These are phyloP conservation scores for Nemania diffusa DNA, from an alignment of 2,329 filamentous ascomycete species.

Conservation along the genomic window DNA sequence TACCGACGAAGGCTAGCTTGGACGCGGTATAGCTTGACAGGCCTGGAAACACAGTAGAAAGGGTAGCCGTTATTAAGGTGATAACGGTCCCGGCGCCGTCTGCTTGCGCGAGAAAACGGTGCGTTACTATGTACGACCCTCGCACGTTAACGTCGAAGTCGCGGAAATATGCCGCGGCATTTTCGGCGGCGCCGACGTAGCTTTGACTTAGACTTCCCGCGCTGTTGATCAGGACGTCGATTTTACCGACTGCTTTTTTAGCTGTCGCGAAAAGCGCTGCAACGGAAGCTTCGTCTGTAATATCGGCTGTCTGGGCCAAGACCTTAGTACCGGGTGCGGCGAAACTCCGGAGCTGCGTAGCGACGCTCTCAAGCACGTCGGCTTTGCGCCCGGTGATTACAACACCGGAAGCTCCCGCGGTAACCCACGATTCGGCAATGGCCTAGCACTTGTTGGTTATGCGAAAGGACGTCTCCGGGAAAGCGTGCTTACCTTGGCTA, in stretches of 20 bases:
- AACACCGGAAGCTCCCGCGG: conserved; percentile 37
- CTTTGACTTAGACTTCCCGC: conserved; percentile 32
- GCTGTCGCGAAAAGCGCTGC: conserved; percentile 32
- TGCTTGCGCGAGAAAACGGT: conserved; percentile 37
- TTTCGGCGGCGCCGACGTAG: conserved; percentile 28
- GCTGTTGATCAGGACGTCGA: conserved; percentile 37
- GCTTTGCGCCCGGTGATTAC: conserved; percentile 40
- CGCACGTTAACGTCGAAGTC: conserved; percentile 39
- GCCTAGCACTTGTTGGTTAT: conserved; percentile 33
- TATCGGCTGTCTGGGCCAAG: conserved; percentile 34
- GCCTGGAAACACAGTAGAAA: conserved; percentile 23
- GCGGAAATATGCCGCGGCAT: conserved; percentile 29
- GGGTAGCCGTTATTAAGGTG: conserved; percentile 33
- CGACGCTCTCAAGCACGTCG: conserved; percentile 37
- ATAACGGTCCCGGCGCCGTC: conserved; percentile 36
- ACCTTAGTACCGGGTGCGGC: conserved; percentile 35
- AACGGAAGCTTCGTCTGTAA: conserved; percentile 37
- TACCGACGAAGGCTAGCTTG: conserved; percentile 34
- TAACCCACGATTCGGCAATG: conserved; percentile 41
- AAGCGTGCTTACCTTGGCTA: conserved; percentile 38
- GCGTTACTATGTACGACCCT: conserved; percentile 36
- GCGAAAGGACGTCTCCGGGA: conserved; percentile 10
- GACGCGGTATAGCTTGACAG: conserved; percentile 36
- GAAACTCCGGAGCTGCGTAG: conserved; percentile 29
- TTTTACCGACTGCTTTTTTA: conserved; percentile 30